Conservation (phyloP, 1,284 basidiomycete species). For the Blastosporella zonata region DNA sequence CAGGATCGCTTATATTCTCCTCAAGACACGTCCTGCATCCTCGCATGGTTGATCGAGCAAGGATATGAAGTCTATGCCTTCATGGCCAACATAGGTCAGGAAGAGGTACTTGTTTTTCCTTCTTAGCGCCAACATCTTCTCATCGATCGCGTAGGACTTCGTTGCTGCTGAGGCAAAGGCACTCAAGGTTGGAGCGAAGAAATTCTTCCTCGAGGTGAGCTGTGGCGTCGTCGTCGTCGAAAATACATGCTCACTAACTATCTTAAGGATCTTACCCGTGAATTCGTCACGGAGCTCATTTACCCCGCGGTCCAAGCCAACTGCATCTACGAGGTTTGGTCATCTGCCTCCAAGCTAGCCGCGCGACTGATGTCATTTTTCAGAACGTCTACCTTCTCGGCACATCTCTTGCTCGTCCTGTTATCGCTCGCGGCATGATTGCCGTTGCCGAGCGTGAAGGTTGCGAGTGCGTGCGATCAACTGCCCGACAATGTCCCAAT, state of each 20-base stretch:
- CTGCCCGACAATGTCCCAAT: background rate
- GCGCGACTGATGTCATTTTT: conserved; percentile 6
- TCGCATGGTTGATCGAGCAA: conserved; percentile 96
- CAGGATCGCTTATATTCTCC: conserved; percentile 11
- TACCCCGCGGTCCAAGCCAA: conserved; percentile 98
- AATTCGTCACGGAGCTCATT: conserved; percentile 96
- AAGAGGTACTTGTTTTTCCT: conserved; percentile 64
- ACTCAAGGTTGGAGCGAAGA: conserved; percentile 88
- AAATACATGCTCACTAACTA: background rate
- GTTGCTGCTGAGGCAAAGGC: conserved; percentile 92
- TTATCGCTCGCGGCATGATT: conserved; percentile 99
- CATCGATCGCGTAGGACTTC: conserved; percentile 68
- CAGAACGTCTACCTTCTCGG: conserved; percentile 97
- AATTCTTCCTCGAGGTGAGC: conserved; percentile 86
- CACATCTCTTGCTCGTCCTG: conserved; percentile 95
- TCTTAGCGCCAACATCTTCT: conserved; percentile 1
- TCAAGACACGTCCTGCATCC: conserved; percentile 93
- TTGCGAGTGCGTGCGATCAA: conserved; percentile 74
- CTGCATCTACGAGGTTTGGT: conserved; percentile 88
- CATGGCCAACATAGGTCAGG: conserved; percentile 99
- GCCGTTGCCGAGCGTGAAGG: conserved; percentile 86
- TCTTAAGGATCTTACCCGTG: conserved; percentile 84
- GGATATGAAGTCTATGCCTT: conserved; percentile 97
- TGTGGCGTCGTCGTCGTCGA: background rate
- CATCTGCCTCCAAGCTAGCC: conserved; percentile 1